Percentiles rank a stretch among this genome's conserved stretches.
Conservation (phyloP, 805 yeast species). For the Ogataea ganodermae region DNA sequence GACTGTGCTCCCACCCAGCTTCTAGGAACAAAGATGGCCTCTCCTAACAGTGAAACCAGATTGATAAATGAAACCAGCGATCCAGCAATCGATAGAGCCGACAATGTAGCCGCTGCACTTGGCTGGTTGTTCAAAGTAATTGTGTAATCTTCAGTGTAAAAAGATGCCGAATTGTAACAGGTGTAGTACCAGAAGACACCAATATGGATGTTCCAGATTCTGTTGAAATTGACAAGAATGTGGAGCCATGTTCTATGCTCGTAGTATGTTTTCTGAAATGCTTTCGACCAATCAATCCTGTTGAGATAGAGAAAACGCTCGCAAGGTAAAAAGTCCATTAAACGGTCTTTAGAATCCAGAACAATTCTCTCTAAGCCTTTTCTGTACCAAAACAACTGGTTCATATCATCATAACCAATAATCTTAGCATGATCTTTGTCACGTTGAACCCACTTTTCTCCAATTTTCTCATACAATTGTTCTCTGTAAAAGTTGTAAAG, state of each 20-base stretch:
- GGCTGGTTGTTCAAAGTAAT: slow-evolving; percentile 62
- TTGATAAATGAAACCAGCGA: slow-evolving; percentile 58
- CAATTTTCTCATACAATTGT: slow-evolving; percentile 49
- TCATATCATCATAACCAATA: slow-evolving; percentile 89
- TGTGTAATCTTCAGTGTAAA: slow-evolving; percentile 61
- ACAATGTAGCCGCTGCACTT: slow-evolving; percentile 50
- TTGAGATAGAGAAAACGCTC: slow-evolving; percentile 59
- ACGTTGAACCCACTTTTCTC: slow-evolving; percentile 45
- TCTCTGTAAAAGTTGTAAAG: slow-evolving; percentile 61
- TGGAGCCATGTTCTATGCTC: slow-evolving; percentile 82
- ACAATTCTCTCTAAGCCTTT: slow-evolving; percentile 63
- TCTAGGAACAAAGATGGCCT: slow-evolving; percentile 67
- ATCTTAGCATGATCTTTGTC: slow-evolving; percentile 67
- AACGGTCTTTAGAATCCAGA: slow-evolving; percentile 42
- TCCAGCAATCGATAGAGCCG: slow-evolving; percentile 71
- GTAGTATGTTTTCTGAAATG: slow-evolving; percentile 71
- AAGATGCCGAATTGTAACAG: slow-evolving; percentile 62
- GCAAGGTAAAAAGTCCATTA: slow-evolving; percentile 55
- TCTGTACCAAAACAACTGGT: slow-evolving; percentile 83
- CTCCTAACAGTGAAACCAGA: slow-evolving; percentile 56
- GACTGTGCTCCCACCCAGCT: slow-evolving; percentile 73
- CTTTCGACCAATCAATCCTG: slow-evolving; percentile 64
- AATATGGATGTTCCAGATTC: slow-evolving; percentile 78
- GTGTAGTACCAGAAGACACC: slow-evolving; percentile 79
- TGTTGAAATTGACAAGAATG: slow-evolving; percentile 67